These are phyloP conservation scores for Xylaria curta DNA, from an alignment of 495 filamentous ascomycete genomes.

Conservation along the genomic window DNA sequence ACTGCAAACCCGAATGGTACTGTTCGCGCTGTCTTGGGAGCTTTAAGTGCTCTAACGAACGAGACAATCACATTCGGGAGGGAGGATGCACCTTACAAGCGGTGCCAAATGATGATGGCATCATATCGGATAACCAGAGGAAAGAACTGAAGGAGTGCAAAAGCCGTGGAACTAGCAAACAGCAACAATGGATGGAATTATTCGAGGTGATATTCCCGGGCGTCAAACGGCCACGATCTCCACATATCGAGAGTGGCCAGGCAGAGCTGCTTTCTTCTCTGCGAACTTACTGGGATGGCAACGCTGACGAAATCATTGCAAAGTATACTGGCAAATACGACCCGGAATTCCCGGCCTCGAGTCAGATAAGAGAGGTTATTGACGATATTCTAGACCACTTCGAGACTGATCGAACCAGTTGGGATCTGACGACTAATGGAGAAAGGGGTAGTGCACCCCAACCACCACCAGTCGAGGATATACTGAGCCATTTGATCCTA, in stretches of 20 bases:
- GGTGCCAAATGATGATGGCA: slow-evolving; percentile 23
- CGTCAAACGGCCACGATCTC: slow-evolving; percentile 21
- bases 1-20: slow-evolving; percentile 29
- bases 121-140: slow-evolving; percentile 27
- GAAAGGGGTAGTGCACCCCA: neutral
- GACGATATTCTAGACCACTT: neutral
- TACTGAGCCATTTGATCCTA: neutral
- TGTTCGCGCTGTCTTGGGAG: slow-evolving; percentile 28
- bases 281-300: slow-evolving; percentile 10
- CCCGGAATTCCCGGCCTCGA: neutral
- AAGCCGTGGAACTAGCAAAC: slow-evolving; percentile 24
- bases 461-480: neutral
- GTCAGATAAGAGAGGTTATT: neutral
- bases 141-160: slow-evolving; percentile 27
- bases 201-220: slow-evolving; percentile 30
- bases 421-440: neutral
- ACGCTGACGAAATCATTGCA: slow-evolving; percentile 12
- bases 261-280: slow-evolving; percentile 21
- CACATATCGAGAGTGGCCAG: slow-evolving; percentile 25
- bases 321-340: neutral
- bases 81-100: neutral
- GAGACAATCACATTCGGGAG: slow-evolving; percentile 24
- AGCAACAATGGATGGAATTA: slow-evolving; percentile 29
- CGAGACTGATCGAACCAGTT: neutral
- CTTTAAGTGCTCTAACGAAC: slow-evolving; percentile 18